Evolutionary conservation across 1,284 basidiomycete species (phyloP).

Genomic region (Cutaneotrichosporon cyanovorans): DNA sequence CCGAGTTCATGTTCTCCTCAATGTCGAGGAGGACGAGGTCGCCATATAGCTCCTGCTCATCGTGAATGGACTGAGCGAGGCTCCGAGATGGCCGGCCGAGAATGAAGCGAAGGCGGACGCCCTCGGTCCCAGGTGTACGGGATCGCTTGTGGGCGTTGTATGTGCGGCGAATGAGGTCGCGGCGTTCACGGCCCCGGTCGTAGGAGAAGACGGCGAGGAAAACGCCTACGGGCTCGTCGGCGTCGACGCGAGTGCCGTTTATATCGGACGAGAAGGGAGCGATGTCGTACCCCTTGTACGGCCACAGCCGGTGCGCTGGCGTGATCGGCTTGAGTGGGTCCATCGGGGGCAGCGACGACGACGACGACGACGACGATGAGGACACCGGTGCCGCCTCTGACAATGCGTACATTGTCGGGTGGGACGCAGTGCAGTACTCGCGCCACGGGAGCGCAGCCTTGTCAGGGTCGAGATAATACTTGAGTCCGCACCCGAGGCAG

Average conservation of each 20-base stretch:
- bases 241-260: conserved; percentile 45
- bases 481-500: conserved; percentile 52
- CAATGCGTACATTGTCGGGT: conserved; percentile 39
- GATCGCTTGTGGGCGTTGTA: conserved; percentile 79
- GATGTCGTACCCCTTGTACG: conserved; percentile 18
- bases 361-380: not conserved
- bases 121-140: conserved; percentile 67
- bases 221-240: conserved; percentile 80
- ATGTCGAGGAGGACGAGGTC: conserved; percentile 51
- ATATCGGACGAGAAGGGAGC: conserved; percentile 23
- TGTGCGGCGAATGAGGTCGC: conserved; percentile 81
- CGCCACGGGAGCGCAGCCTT: conserved; percentile 91
- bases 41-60: conserved; percentile 51
- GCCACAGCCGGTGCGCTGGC: conserved; percentile 42
- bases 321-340: conserved; percentile 26
- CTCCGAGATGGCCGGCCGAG: conserved; percentile 77
- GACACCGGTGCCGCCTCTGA: no score
- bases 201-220: conserved; percentile 88
- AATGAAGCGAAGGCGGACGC: conserved; percentile 84
- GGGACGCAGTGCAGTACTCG: conserved; percentile 69
- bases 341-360: conserved; percentile 1
- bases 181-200: conserved; percentile 74
- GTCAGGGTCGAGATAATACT: conserved; percentile 90
- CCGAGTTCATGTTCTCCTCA: conserved; percentile 49
- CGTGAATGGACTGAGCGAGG: conserved; percentile 83